These are phyloP conservation scores for Calonectria pteridis DNA, from an alignment of 2,329 filamentous ascomycete genomes.

Conservation along the genomic window DNA sequence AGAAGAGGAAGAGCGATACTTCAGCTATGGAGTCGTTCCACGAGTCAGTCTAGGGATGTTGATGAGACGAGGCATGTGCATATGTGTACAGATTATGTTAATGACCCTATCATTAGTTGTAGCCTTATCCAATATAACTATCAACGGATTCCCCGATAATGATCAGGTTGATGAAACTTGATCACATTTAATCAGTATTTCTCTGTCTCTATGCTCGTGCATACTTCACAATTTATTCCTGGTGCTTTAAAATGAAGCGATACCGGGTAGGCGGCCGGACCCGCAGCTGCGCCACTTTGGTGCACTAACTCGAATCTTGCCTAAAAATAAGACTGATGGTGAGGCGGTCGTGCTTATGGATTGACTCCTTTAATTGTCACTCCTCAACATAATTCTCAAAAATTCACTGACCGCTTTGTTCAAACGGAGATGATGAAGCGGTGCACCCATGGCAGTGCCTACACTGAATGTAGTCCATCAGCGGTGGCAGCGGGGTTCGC, in stretches of 20 bases:
- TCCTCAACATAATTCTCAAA: not conserved
- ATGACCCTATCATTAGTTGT: constrained; percentile 19
- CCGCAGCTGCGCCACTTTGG: constrained; percentile 1
- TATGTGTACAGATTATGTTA: constrained; percentile 29
- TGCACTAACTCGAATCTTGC: not conserved
- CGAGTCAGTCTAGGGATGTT: constrained; percentile 32
- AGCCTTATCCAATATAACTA: not conserved
- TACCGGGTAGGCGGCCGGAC: not conserved
- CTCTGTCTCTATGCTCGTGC: not conserved
- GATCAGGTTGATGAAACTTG: not conserved
- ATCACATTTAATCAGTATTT: not conserved
- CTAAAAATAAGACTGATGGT: not conserved
- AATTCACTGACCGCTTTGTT: not conserved
- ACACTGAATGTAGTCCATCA: constrained; percentile 27
- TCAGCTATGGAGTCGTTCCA: constrained; percentile 35
- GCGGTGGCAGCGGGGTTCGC: constrained; percentile 30
- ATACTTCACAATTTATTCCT: not conserved
- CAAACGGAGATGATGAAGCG: not conserved
- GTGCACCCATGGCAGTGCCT: constrained; percentile 10
- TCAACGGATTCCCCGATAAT: constrained; percentile 24
- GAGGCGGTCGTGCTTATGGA: not conserved
- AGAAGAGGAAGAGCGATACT: constrained; percentile 37
- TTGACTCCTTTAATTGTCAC: not conserved
- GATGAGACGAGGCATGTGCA: constrained; percentile 10
- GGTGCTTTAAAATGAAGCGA: not conserved